Percentiles rank a stretch among this genome's conserved stretches.
Evolutionary conservation across 805 yeast genomes (phyloP).

Genomic region (Wickerhamiella kazuoi): DNA sequence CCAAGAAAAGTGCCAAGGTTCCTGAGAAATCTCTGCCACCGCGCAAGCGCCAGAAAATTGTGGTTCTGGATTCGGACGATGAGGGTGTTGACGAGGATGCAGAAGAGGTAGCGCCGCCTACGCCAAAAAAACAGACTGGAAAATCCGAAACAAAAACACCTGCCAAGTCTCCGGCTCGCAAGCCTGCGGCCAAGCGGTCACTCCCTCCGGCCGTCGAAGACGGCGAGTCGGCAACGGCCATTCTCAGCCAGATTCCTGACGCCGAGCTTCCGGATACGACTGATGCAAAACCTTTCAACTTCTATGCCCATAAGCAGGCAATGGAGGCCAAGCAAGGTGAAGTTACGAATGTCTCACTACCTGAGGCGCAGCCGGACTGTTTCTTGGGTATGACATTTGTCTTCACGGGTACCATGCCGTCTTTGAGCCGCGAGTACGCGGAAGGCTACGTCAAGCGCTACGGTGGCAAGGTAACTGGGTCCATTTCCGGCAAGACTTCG

Average conservation of each 20-base stretch:
- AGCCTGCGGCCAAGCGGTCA: too few relatives aligned
- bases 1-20: too few relatives aligned
- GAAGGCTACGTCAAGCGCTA: constrained; percentile 64
- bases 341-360: neutral
- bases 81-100: constrained; percentile 3
- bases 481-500: constrained; percentile 71
- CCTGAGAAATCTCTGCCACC: constrained; percentile 55
- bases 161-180: too few relatives aligned
- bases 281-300: constrained; percentile 27
- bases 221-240: constrained; percentile 29
- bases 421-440: constrained; percentile 55
- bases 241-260: constrained; percentile 52
- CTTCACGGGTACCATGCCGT: constrained; percentile 79
- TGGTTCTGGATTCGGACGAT: constrained; percentile 51
- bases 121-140: too few relatives aligned
- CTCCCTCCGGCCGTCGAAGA: neutral
- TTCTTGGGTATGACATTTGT: constrained; percentile 78
- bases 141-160: too few relatives aligned
- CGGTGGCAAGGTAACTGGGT: constrained; percentile 75
- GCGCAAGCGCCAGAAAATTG: constrained; percentile 70
- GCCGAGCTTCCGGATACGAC: constrained; percentile 44
- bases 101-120: too few relatives aligned
- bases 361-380: constrained; percentile 40
- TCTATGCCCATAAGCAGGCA: constrained; percentile 13
- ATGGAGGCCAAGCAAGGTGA: neutral